These are phyloP conservation scores for Dactylellina sp. DNA, from an alignment of 2,329 filamentous ascomycete species.

Conservation along the genomic window DNA sequence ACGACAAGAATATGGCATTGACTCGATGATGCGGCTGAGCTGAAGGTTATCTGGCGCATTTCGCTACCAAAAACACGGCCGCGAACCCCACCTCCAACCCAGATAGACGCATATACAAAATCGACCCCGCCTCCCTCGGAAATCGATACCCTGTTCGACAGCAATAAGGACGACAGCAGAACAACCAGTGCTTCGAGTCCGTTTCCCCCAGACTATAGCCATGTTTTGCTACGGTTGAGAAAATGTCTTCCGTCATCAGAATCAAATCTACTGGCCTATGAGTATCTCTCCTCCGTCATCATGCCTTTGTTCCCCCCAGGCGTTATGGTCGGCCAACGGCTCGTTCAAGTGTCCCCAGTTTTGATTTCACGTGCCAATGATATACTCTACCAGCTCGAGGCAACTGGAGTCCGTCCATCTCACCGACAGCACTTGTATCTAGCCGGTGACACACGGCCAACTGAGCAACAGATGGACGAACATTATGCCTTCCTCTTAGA, in stretches of 20 bases:
- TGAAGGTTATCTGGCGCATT: constrained; percentile 54
- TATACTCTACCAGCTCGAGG: constrained; percentile 68
- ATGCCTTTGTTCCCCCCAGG: constrained; percentile 69
- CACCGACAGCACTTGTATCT: constrained; percentile 69
- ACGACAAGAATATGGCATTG: constrained; percentile 2
- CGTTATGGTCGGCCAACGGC: constrained; percentile 70
- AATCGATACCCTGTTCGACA: constrained; percentile 44
- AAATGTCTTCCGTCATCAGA: constrained; percentile 69
- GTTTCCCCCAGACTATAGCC: constrained; percentile 50
- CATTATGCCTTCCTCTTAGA: constrained; percentile 76
- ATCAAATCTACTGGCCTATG: constrained; percentile 64
- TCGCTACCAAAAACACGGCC: constrained; percentile 28
- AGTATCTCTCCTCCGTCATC: constrained; percentile 69
- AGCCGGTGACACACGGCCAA: constrained; percentile 67
- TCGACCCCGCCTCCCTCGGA: constrained; percentile 59
- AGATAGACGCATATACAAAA: constrained; percentile 62
- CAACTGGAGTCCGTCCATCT: constrained; percentile 64
- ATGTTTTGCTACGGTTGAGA: constrained; percentile 72
- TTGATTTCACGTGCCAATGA: constrained; percentile 69
- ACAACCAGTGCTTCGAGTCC: too few relatives aligned
- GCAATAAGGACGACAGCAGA: constrained; percentile 8
- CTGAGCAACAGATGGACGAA: constrained; percentile 46
- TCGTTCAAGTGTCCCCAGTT: constrained; percentile 67
- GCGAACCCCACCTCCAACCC: constrained; percentile 43
- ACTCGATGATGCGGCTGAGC: constrained; percentile 13